Evolutionary conservation across 306 rosid species (phyloP).

Genomic region (Dalbergia cochinchinensis): DNA sequence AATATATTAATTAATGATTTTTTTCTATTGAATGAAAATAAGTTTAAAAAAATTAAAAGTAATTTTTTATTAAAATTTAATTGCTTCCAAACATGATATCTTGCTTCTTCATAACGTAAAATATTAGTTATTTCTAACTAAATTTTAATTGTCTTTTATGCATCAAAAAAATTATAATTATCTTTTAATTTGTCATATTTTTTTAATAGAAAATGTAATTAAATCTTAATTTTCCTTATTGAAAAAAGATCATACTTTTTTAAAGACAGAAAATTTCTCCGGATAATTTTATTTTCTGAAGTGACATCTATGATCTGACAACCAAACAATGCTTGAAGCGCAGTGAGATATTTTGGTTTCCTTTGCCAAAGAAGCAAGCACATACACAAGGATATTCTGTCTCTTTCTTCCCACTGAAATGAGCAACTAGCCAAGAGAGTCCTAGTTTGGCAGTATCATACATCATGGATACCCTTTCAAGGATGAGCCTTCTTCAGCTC

Average conservation of each 20-base stretch:
- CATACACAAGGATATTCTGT: not conserved
- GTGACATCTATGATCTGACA: not conserved
- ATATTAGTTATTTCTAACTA: not conserved
- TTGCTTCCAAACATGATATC: not conserved
- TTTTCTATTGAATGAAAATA: not conserved
- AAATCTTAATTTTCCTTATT: not conserved
- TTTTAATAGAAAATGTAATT: too few relatives aligned
- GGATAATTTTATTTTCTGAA: not conserved
- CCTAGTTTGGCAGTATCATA: not conserved
- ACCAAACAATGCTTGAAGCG: not conserved
- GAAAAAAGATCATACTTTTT: not conserved
- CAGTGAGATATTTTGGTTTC: not conserved
- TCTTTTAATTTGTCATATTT: too few relatives aligned
- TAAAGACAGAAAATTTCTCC: not conserved
- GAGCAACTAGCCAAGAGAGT: not conserved
- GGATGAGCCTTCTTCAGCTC: conserved; percentile 47
- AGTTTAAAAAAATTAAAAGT: not conserved
- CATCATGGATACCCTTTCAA: conserved; percentile 62
- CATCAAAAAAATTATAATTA: too few relatives aligned
- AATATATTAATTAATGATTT: too few relatives aligned
- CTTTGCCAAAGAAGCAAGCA: not conserved
- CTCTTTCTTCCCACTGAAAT: conserved; percentile 1
- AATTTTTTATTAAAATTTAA: not conserved
- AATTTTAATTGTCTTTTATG: too few relatives aligned
- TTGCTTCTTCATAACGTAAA: not conserved